These are phyloP conservation scores for Reticulascus tulasneorum DNA, from an alignment of 2,329 filamentous ascomycete genomes.

Conservation along the genomic window DNA sequence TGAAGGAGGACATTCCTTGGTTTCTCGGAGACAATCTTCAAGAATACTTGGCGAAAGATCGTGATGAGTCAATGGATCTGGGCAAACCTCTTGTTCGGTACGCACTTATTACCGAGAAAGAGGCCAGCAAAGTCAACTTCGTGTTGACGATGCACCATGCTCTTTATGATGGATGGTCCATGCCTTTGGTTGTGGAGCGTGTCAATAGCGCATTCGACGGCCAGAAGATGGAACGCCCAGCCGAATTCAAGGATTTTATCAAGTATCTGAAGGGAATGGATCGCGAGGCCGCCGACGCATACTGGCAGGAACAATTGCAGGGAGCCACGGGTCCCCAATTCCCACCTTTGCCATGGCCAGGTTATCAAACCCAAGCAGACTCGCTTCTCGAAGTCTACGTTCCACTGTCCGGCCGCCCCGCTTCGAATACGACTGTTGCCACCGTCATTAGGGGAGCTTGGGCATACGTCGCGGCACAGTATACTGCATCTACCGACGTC, in stretches of 20 bases:
- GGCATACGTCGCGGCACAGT: slow-evolving; percentile 51
- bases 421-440: slow-evolving; percentile 44
- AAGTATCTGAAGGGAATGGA: slow-evolving; percentile 39
- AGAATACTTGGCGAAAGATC: slow-evolving; percentile 36
- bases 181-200: slow-evolving; percentile 45
- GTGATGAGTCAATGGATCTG: slow-evolving; percentile 36
- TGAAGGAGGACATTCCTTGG: slow-evolving; percentile 33
- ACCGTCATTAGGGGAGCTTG: slow-evolving; percentile 57
- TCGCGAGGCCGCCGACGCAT: slow-evolving; percentile 34
- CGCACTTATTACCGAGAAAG: slow-evolving; percentile 32
- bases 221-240: slow-evolving; percentile 26
- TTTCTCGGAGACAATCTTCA: slow-evolving; percentile 29
- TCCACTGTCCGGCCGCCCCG: slow-evolving; percentile 26
- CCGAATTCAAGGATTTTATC: slow-evolving; percentile 47
- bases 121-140: slow-evolving; percentile 33
- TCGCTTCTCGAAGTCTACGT: slow-evolving; percentile 52
- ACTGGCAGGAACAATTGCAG: slow-evolving; percentile 42
- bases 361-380: slow-evolving; percentile 47
- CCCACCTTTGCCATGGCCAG: slow-evolving; percentile 40
- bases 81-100: slow-evolving; percentile 43
- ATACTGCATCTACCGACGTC: slow-evolving; percentile 48
- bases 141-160: slow-evolving; percentile 54
- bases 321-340: slow-evolving; percentile 44
- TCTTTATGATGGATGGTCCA: slow-evolving; percentile 54
- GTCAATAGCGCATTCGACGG: slow-evolving; percentile 41